Evolutionary conservation across 2,329 filamentous ascomycete species (phyloP), one percentile per base, ranked within the genome.

Genomic region (Cytospora paraplurivora): DNA sequence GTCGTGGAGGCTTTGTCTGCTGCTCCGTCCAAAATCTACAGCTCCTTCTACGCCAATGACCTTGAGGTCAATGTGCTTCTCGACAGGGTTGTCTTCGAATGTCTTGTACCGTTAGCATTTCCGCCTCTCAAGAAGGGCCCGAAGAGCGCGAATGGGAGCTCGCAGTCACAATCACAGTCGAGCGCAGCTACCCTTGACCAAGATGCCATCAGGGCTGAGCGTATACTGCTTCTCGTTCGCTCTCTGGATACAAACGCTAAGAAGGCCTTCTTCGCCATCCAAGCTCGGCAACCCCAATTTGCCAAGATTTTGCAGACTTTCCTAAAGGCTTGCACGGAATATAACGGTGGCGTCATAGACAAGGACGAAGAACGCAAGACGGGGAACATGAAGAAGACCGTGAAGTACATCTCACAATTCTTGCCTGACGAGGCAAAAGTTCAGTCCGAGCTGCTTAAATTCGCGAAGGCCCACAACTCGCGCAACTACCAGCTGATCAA

Each of bases 11-110:
- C 94, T n/a, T 80, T 99, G 13, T 89, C 88, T 7, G 88, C 88
- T 32, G 92, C 96, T 47, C 94, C 95, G 2, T 90, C 90, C 1
- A 89, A 87, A 66, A 92, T 99, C 52, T 87, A 97, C 67, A 92
- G 93, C 72, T 89, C 90, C 0, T 93, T 90, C 71, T 99, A 97
- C 74, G 90, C 92, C 65, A 97, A 97, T 72, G 93, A 97, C 72
- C 79, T 81, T 1, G 93, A 97, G 67, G 86, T 97, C 59, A 95
- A 96, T 71, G 84, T 92, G 21, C 81, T 96, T 44, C 83, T 98
- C 21, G 92, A 97, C 69, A 87, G 89, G 59, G 92, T 94, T 37
- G 82, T 96, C 66, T 96, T 90, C 72, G 94, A 98, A 70, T 91
- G 87, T 53, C 83, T 99, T 11, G 81, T 99, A n/a, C 95, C 95